Evolutionary conservation across 1,284 basidiomycete species (phyloP).

Genomic region (Ustilago hordei): DNA sequence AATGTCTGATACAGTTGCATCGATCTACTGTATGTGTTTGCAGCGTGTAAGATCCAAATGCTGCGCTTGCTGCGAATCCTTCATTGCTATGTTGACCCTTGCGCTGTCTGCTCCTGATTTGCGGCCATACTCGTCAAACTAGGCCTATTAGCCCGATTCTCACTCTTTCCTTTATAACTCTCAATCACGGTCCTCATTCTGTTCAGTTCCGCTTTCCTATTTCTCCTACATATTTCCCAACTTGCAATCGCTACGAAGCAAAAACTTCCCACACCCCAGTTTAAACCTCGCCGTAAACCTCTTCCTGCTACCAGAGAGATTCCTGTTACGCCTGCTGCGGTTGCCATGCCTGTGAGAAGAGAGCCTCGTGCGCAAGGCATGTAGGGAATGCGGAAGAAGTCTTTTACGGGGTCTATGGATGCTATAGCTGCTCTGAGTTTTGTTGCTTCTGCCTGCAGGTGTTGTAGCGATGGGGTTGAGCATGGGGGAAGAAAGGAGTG

Average conservation of each 20-base stretch:
- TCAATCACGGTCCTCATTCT: constrained; percentile 55
- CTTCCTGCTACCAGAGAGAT: constrained; percentile 50
- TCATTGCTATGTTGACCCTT: constrained; percentile 5
- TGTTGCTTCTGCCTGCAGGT: constrained; percentile 32
- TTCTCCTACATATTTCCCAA: constrained; percentile 53
- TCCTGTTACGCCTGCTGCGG: constrained; percentile 49
- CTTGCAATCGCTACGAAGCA: constrained; percentile 43
- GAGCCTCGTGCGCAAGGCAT: constrained; percentile 51
- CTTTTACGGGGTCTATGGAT: constrained; percentile 33
- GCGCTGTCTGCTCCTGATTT: not conserved
- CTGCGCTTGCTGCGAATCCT: not conserved
- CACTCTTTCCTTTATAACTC: constrained; percentile 21
- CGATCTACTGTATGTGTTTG: not conserved
- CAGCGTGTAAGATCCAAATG: not conserved
- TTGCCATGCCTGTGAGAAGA: constrained; percentile 53
- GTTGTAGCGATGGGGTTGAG: not conserved
- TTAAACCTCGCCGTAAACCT: constrained; percentile 44
- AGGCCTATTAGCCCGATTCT: constrained; percentile 10
- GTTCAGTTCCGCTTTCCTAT: constrained; percentile 43
- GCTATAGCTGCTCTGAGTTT: constrained; percentile 39
- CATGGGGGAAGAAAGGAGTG: too few species aligned
- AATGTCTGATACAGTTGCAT: too few species aligned
- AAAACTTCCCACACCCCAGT: constrained; percentile 58
- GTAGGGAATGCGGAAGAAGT: constrained; percentile 31
- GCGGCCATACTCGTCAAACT: constrained; percentile 14